phyloP scores from a whole-genome alignment of 2,329 filamentous ascomycete species.

The Triangularia verruculosa region DNA sequence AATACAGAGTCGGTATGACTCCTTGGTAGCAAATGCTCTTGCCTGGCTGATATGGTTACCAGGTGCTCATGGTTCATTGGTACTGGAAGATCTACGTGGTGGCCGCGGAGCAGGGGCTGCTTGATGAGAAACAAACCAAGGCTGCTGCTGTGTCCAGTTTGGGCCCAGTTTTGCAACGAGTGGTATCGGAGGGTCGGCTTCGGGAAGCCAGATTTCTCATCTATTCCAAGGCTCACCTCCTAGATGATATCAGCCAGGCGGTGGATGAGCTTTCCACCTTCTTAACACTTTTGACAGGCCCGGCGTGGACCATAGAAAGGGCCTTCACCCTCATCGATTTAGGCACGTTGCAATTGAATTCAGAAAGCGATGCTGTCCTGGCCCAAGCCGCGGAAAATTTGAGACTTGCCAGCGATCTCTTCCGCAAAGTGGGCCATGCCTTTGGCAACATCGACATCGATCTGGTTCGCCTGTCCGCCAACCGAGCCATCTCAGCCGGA shows the following conservation, averaged over 20 bases:
- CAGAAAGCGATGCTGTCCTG: neutral
- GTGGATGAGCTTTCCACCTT: neutral
- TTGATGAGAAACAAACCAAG: neutral
- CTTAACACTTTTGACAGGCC: neutral
- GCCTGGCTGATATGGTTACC: neutral
- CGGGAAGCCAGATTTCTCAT: neutral
- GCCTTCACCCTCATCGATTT: neutral
- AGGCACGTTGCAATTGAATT: neutral
- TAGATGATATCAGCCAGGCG: neutral
- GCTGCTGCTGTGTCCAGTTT: neutral
- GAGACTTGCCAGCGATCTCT: neutral
- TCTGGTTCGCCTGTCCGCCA: neutral
- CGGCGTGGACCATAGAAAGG: neutral
- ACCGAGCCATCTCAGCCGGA: neutral
- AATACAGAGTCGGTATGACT: neutral
- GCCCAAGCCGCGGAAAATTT: neutral
- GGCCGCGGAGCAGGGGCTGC: neutral
- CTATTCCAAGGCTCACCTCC: neutral
- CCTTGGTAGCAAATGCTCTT: neutral
- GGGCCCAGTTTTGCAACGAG: neutral
- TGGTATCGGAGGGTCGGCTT: neutral
- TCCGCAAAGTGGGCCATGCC: neutral
- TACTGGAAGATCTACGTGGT: neutral
- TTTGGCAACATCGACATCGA: neutral
- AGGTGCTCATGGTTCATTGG: neutral